Percentiles rank a stretch among this genome's conserved stretches.
Evolutionary conservation across 495 filamentous ascomycete genomes (phyloP).

Genomic region (Penicillium paradoxum): DNA sequence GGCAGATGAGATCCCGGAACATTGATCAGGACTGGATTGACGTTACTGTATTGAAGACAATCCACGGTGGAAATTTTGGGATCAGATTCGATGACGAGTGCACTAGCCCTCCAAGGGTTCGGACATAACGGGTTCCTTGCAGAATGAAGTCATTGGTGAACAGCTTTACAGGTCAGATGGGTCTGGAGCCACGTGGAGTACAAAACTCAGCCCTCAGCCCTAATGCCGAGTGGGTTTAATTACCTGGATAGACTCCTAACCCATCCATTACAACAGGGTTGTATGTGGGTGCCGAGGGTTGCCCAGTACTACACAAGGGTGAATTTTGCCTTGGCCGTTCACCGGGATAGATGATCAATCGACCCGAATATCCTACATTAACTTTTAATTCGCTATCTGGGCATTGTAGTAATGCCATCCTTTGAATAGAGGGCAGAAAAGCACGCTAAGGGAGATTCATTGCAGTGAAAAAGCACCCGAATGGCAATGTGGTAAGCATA

Average conservation of each 20-base stretch:
- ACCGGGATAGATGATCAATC: too few species aligned
- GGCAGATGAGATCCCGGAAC: neutral
- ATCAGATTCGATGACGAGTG: neutral
- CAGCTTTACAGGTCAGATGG: neutral
- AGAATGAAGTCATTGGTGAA: neutral
- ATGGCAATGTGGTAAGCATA: constrained; percentile 24
- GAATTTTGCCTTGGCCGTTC: too few species aligned
- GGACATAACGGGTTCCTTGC: neutral
- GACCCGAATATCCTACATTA: too few species aligned
- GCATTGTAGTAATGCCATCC: too few species aligned
- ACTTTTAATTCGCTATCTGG: too few species aligned
- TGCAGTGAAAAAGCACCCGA: constrained; percentile 12
- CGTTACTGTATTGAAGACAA: neutral
- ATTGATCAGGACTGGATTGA: neutral
- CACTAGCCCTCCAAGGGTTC: neutral
- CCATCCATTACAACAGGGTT: too few species aligned
- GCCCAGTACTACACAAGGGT: too few species aligned
- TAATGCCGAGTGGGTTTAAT: neutral
- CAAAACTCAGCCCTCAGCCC: neutral
- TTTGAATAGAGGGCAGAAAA: too few species aligned
- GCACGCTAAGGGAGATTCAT: constrained; percentile 10
- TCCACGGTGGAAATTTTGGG: neutral
- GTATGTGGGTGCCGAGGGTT: too few species aligned
- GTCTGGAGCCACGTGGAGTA: neutral
- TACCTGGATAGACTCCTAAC: too few species aligned